Evolutionary conservation across 768 basidiomycete species (phyloP), one percentile per base, ranked within the genome.

Genomic region (Hericium rajendrae): DNA sequence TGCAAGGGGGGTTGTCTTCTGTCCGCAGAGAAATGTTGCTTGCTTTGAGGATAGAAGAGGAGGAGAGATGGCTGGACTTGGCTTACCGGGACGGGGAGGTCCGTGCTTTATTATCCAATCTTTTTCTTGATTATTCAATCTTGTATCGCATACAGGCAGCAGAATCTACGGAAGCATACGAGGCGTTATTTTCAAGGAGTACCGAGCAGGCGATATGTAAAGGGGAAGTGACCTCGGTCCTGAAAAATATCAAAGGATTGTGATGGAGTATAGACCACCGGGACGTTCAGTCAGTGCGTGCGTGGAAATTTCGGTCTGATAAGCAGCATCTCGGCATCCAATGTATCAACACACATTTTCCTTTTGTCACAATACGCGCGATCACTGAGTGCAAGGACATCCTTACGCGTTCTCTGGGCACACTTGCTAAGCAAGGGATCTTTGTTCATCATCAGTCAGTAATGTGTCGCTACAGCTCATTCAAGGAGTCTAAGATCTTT

Each of bases 11-110:
- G 0, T 69, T 91, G 54, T 88, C 90, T 48, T 68, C 78, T 6
- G 81, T 82, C 10, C 76, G 90, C 52, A 77, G 88, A 64, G 90
- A 93, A 62, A 89, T 93, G 79, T 69, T 93, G 22, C 76, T 79
- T 51, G 73, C 78, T n/a, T 82, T 91, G 40, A 79, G 87, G 28
- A 72, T 73, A 2, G 90, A 92, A 66, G 86, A 90, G 64, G 89
- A 91, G 54, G 90, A 90, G 65, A 71, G 70, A 54, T 93, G 90
- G 90, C 72, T 83, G 63, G 74, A 81, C 49, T 72, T 89, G 22
- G 76, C 83, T 51, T 91, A 84, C 67, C 82, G 74, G 64, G 83
- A 83, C 62, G 76, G 75, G 40, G 77, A 81, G 72, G 90, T 91
- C 60, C 56, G 80, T 68, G 26, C 54, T 38, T 24, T 32, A 55